Base-by-base conservation (phyloP, 805 yeast genomes). In the Zygotorulaspora chibaensis region DNA sequence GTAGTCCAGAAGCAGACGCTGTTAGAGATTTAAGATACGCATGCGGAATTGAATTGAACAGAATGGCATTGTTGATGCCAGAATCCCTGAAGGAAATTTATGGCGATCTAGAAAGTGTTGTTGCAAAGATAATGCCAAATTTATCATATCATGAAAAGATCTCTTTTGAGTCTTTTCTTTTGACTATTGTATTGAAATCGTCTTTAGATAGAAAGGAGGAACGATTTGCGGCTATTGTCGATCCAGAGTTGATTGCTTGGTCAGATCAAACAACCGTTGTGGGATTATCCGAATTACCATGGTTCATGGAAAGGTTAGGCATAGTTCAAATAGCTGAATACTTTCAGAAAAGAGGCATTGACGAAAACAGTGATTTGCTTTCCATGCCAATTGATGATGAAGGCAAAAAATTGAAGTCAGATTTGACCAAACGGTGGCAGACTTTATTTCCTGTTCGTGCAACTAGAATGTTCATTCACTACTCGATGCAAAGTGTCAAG, bases 281-380 rank as follows among this genome's bases (percentile, higher is more conserved):
- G 59, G 97, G 97, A 0, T 70, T 93, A 25, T 72, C 83, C 59
- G 95, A 91, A 60, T 73, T 95, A 37, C 96, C 88, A 50, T 93
- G 98, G 98, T 93, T 93, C 57, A 91, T 93, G 98, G 98, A 90
- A 66, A 77, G 97, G 57, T 76, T 95, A 42, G 99, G 99, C 2
- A 87, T 93, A 45, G 98, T 89, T 2, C 81, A 82, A 61, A 95
- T 93, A 59, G 96, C 97, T 0, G 84, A 84, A 48, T 93, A 93
- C 61, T 93, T 95, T 66, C 82, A 83, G 50, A 76, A 79, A 7
- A 73, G 98, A 54, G 86, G 87, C 4, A 90, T 95, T 27, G 77
- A 85, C 1, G 87, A 90, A 3, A 67, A 73, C 23, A 84, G 95
- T 2, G 80, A 89, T 63, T 66, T 95, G 43, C 65, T 91, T 40